Percentiles rank a stretch among this genome's conserved stretches.
Conservation (phyloP, 2,329 filamentous ascomycete species). For the Colletotrichum tanaceti region DNA sequence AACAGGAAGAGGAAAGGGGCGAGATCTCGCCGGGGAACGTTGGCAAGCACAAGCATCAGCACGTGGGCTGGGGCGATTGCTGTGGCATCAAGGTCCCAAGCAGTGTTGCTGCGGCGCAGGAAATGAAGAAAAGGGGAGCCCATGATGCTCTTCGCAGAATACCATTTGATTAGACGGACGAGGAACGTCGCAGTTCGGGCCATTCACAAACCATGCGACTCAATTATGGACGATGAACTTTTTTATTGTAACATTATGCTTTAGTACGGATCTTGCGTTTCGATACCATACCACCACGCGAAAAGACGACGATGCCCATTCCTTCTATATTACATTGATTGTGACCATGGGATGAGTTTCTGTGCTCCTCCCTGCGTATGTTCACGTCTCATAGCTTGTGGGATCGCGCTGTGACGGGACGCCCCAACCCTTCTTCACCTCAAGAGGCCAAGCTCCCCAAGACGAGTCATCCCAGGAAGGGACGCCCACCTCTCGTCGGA, state of each 20-base stretch:
- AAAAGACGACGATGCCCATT: neutral
- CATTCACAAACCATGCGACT: neutral
- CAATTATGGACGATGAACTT: neutral
- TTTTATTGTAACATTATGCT: slow-evolving; percentile 16
- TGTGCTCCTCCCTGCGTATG: neutral
- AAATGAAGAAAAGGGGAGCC: slow-evolving; percentile 80
- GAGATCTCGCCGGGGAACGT: slow-evolving; percentile 68
- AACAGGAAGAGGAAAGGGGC: slow-evolving; percentile 65
- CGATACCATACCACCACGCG: neutral
- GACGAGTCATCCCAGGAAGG: slow-evolving; percentile 34
- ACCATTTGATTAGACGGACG: slow-evolving; percentile 75
- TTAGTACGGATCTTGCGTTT: neutral
- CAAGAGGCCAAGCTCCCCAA: slow-evolving; percentile 30
- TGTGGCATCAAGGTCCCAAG: slow-evolving; percentile 98
- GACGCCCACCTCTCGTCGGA: slow-evolving; percentile 43
- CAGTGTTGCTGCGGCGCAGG: slow-evolving; percentile 88
- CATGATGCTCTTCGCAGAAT: slow-evolving; percentile 75
- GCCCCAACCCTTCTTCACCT: neutral
- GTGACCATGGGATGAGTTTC: neutral
- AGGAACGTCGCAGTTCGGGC: neutral
- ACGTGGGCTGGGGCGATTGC: slow-evolving; percentile 89
- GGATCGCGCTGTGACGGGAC: too few species aligned
- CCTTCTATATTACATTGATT: slow-evolving; percentile 1
- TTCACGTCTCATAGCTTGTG: neutral
- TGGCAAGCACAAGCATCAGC: slow-evolving; percentile 77